Conservation (phyloP, 805 yeast species). For the Candida ulmi region DNA sequence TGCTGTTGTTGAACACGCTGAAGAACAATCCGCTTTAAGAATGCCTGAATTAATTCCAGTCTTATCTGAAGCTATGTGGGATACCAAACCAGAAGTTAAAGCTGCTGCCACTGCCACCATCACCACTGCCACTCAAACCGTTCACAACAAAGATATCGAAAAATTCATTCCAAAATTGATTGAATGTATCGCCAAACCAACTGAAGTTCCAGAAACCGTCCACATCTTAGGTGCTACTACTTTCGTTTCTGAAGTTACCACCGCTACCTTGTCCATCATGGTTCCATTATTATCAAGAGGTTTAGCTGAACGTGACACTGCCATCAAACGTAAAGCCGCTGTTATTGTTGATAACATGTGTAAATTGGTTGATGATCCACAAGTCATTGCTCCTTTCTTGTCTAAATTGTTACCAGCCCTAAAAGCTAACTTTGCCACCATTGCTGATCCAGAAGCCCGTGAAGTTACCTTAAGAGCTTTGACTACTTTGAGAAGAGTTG, state of each 20-base stretch:
- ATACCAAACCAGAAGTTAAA: slow-evolving; percentile 98
- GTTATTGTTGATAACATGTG: slow-evolving; percentile 99
- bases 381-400: slow-evolving; percentile 99
- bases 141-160: slow-evolving; percentile 99
- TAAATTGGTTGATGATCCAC: slow-evolving; percentile 99
- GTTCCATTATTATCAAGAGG: slow-evolving; percentile 98
- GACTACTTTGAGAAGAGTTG: slow-evolving; percentile 97
- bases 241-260: slow-evolving; percentile 98
- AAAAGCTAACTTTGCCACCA: slow-evolving; percentile 88
- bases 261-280: slow-evolving; percentile 99
- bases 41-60: slow-evolving; percentile 99
- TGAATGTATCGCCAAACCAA: slow-evolving; percentile 94
- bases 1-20: slow-evolving; percentile 88
- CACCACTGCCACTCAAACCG: slow-evolving; percentile 94
- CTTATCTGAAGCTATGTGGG: slow-evolving; percentile 99
- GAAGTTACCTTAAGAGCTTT: slow-evolving; percentile 96
- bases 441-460: slow-evolving; percentile 99
- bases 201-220: slow-evolving; percentile 97
- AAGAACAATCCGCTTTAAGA: slow-evolving; percentile 93
- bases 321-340: slow-evolving; percentile 99
- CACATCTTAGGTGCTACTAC: slow-evolving; percentile 99
- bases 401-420: slow-evolving; percentile 92
- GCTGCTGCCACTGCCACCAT: slow-evolving; percentile 93
- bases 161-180: slow-evolving; percentile 98
- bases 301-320: slow-evolving; percentile 98